phyloP scores from a whole-genome alignment of 2,329 filamentous ascomycete species.

The Alternaria angustiovoidea region DNA sequence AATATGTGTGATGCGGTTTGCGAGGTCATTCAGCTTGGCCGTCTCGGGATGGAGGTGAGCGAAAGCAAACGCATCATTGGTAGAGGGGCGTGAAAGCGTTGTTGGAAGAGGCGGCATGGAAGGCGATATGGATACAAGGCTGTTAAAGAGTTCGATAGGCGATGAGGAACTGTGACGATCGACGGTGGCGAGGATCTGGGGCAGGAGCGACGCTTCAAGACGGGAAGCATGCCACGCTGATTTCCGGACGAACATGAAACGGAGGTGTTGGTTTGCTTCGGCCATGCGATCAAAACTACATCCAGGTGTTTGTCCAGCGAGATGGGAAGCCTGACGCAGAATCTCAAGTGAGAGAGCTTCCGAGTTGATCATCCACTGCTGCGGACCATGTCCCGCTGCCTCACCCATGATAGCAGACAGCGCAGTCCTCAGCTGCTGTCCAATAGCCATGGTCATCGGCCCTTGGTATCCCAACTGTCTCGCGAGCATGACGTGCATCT shows the following conservation, averaged over 20 bases:
- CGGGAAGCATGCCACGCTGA: slow-evolving; percentile 45
- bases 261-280: slow-evolving; percentile 48
- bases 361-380: slow-evolving; percentile 51
- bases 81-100: slow-evolving; percentile 26
- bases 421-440: slow-evolving; percentile 40
- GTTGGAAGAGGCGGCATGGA: slow-evolving; percentile 14
- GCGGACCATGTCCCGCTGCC: slow-evolving; percentile 34
- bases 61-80: slow-evolving; percentile 34
- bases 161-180: slow-evolving; percentile 48
- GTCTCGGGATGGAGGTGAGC: slow-evolving; percentile 21
- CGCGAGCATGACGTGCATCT: slow-evolving; percentile 53
- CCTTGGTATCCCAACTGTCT: slow-evolving; percentile 37
- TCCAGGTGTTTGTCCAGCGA: slow-evolving; percentile 37
- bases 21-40: slow-evolving; percentile 68
- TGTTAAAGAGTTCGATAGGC: slow-evolving; percentile 56
- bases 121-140: slow-evolving; percentile 42
- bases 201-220: slow-evolving; percentile 35
- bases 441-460: slow-evolving; percentile 27
- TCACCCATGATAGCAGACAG: slow-evolving; percentile 53
- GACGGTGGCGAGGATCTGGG: slow-evolving; percentile 35
- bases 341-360: slow-evolving; percentile 58
- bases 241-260: slow-evolving; percentile 42
- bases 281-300: slow-evolving; percentile 48
- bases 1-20: slow-evolving; percentile 81
- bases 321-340: slow-evolving; percentile 51